Evolutionary conservation across 1,284 basidiomycete genomes (phyloP), one percentile per base, ranked within the genome.

Genomic region (Vanrija pseudolonga): DNA sequence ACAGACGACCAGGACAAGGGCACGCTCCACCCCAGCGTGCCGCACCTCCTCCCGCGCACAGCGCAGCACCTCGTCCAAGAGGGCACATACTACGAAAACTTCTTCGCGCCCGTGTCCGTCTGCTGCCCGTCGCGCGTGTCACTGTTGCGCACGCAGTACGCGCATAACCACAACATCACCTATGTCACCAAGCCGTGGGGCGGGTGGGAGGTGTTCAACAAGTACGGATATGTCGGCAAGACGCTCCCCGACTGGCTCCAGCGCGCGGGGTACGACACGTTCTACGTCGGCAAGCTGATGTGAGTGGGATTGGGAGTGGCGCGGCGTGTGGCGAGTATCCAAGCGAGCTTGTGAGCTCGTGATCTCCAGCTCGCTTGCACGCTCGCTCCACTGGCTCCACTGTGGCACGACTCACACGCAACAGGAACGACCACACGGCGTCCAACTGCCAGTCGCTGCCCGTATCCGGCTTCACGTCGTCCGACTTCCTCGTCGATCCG

Each of bases 241-340:
- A 66, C 65, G 28, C 57, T 73, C 1, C 66, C 66, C 19, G 61
- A 62, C 50, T 69, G 64, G 43, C 54, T 73, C 0, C 67, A 70
- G 53, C 40, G 52, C 0, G 66, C 61, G 1, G 68, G 69, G 1
- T 73, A 70, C 56, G 54, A 53, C 44, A 72, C 69, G 0, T 66
- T 60, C 50, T 73, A 72, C 56, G 57, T 58, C 0, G 71, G 71
- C 26, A 73, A 73, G 56, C 54, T 65, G 8, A 71, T 72, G 69
- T 59, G 42, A 48, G 57, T 50, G 6, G 26, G 7, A n/a, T n/a
- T n/a, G n/a, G n/a, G n/a, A n/a, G n/a, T n/a, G n/a, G 32, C 32
- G 32, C 32, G 12, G 32, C 3, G 38, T 17, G 50, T 4, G 8
- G 7, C 11, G 43, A n/a, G n/a, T n/a, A 22, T 5, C n/a, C 5